Evolutionary conservation across 257 asterid genomes (phyloP), one percentile per base, ranked within the genome.

Genomic region (Solanum etuberosum): DNA sequence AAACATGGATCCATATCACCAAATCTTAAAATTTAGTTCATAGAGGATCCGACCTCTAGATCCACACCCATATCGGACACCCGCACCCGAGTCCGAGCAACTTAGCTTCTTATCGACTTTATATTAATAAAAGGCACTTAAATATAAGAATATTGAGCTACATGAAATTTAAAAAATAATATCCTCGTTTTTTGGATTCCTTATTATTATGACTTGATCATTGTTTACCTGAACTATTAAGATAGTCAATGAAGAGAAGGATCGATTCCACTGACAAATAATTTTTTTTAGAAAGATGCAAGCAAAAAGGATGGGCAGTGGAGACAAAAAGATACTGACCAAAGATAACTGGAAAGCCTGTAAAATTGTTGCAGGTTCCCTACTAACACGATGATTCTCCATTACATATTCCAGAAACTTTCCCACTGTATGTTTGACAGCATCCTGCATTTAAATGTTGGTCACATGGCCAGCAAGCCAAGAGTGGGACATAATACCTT

Each of bases 271-370:
- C 11, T 18, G 40, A 81, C 42, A 73, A 81, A 48, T 29, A 81
- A 18, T 5, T 3, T 3, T 2, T 2, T 10, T 13, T 5, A 48
- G 37, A 32, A 68, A 42, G 67, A 54, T 34, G 51, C 84, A 78
- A 76, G 34, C 27, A 77, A 57, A 86, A 15, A 25, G 29, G 54
- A 16, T 68, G 12, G 23, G 23, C 15, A 46, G 32, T 59, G 81
- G 82, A 43, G 85, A 38, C 42, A 25, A 51, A 38, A 86, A 91
- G 78, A 71, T 87, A 92, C 98, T 88, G 32, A 96, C 98, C 96
- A 96, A 90, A 87, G 98, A 95, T 83, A 96, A 86, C 91, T 93
- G 96, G 89, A 96, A 90, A 87, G 99, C 98, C 86, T 96, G 97
- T 88, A 93, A 87, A 63, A 93, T 89, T 86, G 91, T 85, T 38